These are phyloP conservation scores for Sarocladium strictum DNA, from an alignment of 2,329 filamentous ascomycete species.

Conservation along the genomic window DNA sequence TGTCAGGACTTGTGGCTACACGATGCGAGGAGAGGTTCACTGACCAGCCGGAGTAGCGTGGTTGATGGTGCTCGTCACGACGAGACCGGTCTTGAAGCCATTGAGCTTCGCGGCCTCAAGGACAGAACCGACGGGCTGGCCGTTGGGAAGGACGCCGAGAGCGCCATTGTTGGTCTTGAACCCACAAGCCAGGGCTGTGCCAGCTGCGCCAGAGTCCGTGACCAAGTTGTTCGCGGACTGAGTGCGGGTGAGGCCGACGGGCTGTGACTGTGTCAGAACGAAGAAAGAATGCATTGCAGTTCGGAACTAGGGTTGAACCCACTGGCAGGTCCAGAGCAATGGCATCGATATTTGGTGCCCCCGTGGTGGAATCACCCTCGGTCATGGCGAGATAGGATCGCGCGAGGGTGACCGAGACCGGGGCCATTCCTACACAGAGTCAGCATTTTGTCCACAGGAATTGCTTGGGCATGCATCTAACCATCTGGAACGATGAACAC, in stretches of 20 bases:
- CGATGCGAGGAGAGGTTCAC: neutral
- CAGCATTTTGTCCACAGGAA: neutral
- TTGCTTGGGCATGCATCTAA: no score
- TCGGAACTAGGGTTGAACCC: neutral
- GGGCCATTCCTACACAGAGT: conserved; percentile 6
- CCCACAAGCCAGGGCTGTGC: conserved; percentile 30
- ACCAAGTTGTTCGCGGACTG: conserved; percentile 26
- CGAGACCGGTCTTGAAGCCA: conserved; percentile 30
- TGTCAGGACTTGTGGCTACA: neutral
- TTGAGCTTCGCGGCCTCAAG: conserved; percentile 30
- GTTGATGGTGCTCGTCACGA: conserved; percentile 31
- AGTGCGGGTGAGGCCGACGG: conserved; percentile 15
- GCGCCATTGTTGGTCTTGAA: conserved; percentile 30
- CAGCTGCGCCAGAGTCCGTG: conserved; percentile 31
- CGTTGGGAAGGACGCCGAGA: conserved; percentile 25
- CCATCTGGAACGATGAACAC: conserved; percentile 16
- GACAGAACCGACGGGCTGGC: conserved; percentile 27
- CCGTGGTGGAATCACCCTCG: conserved; percentile 10
- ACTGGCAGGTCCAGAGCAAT: conserved; percentile 9
- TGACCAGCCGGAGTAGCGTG: conserved; percentile 21
- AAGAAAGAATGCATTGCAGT: neutral
- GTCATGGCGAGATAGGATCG: conserved; percentile 11
- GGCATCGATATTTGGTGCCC: neutral
- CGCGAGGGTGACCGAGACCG: conserved; percentile 12
- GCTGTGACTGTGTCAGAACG: conserved; percentile 2